phyloP scores from a whole-genome alignment of 805 yeast genomes.

The Clavispora phyllophila region DNA sequence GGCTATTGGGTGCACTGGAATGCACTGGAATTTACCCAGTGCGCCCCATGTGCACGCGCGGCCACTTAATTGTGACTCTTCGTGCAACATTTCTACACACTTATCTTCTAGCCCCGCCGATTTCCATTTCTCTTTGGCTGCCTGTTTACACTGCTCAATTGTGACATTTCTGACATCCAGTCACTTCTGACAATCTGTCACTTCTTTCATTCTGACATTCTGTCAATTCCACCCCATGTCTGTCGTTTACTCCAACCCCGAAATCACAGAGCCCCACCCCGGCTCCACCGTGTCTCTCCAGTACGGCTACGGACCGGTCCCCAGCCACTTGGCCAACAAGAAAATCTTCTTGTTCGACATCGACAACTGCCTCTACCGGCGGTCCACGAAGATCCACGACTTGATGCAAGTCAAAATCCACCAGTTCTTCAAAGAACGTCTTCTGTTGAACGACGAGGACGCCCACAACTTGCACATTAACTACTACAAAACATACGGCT shows the following conservation, averaged over 20 bases:
- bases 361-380: constrained; percentile 82
- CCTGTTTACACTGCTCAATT: no score
- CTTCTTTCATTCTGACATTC: no score
- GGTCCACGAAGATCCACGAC: constrained; percentile 73
- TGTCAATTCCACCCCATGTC: not conserved
- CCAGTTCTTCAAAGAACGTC: constrained; percentile 63
- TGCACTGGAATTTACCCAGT: no score
- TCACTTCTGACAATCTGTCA: no score
- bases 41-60: no score
- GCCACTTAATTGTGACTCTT: no score
- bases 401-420: constrained; percentile 86
- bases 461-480: constrained; percentile 67
- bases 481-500: constrained; percentile 83
- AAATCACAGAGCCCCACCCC: constrained; percentile 7
- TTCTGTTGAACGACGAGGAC: constrained; percentile 61
- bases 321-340: constrained; percentile 8
- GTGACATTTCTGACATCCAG: no score
- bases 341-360: constrained; percentile 78
- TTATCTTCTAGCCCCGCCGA: no score
- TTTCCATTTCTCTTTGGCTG: no score
- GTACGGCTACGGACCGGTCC: constrained; percentile 18
- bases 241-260: constrained; percentile 10
- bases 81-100: no score
- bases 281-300: constrained; percentile 12
- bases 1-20: no score